phyloP scores from a whole-genome alignment of 2,329 filamentous ascomycete species.

The Zymoseptoria tritici region DNA sequence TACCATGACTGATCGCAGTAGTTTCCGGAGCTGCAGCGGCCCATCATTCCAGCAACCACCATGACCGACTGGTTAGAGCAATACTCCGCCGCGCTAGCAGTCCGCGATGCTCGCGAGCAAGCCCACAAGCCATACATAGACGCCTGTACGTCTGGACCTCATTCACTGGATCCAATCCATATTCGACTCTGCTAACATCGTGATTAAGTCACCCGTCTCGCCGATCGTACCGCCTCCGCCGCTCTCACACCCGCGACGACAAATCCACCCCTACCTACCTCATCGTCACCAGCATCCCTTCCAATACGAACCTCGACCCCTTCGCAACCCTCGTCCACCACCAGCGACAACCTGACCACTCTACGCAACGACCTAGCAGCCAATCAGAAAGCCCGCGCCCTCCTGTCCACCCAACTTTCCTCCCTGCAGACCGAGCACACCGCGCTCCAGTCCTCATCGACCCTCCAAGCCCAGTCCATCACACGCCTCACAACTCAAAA shows the following conservation, averaged over 20 bases:
- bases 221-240: constrained; percentile 34
- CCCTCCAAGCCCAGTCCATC: constrained; percentile 55
- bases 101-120: constrained; percentile 62
- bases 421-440: constrained; percentile 57
- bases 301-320: constrained; percentile 20
- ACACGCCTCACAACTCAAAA: constrained; percentile 56
- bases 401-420: constrained; percentile 58
- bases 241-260: constrained; percentile 20
- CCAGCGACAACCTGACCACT: constrained; percentile 45
- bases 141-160: constrained; percentile 54
- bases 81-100: constrained; percentile 67
- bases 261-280: constrained; percentile 23
- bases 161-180: background rate
- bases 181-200: constrained; percentile 2
- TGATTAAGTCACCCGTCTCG: constrained; percentile 37
- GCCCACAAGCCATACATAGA: constrained; percentile 62
- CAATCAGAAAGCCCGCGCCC: constrained; percentile 65
- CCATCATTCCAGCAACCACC: background rate
- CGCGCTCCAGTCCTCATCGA: constrained; percentile 53
- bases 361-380: constrained; percentile 65
- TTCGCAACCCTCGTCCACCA: constrained; percentile 11
- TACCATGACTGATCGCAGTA: background rate
- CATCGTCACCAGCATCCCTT: constrained; percentile 12
- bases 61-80: constrained; percentile 73
- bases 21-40: background rate